These are phyloP conservation scores for Colletotrichum somersetense DNA, from an alignment of 2,329 filamentous ascomycete genomes.

Conservation along the genomic window DNA sequence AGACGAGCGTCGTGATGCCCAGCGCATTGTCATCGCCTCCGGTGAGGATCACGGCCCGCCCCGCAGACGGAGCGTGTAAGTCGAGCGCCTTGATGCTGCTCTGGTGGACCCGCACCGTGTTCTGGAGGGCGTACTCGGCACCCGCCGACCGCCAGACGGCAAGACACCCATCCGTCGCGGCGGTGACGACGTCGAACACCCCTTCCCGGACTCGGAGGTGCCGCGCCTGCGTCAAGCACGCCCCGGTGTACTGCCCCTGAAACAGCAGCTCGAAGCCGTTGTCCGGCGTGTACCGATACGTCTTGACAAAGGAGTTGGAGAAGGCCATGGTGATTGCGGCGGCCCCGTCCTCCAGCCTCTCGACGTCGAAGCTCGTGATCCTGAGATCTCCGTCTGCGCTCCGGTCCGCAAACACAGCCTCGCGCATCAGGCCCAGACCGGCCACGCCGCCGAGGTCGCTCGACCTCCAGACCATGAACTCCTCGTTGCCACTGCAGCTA, in stretches of 20 bases:
- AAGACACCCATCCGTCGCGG: conserved; percentile 85
- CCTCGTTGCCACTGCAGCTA: conserved; percentile 88
- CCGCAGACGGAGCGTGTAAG: conserved; percentile 50
- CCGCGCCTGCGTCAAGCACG: conserved; percentile 78
- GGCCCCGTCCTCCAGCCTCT: conserved; percentile 43
- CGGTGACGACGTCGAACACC: conserved; percentile 68
- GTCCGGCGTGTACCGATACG: conserved; percentile 62
- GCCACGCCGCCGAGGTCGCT: conserved; percentile 60
- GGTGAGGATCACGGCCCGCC: conserved; percentile 71
- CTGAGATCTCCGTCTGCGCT: conserved; percentile 75
- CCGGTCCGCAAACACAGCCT: conserved; percentile 66
- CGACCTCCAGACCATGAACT: conserved; percentile 88
- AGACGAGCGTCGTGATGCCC: conserved; percentile 63
- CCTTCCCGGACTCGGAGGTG: conserved; percentile 53
- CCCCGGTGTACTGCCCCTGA: conserved; percentile 73
- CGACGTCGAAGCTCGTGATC: conserved; percentile 82
- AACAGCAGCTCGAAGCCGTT: conserved; percentile 64
- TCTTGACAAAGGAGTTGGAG: conserved; percentile 85
- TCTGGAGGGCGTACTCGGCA: conserved; percentile 46
- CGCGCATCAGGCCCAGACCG: conserved; percentile 68
- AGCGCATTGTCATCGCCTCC: conserved; percentile 92
- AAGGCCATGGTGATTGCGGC: conserved; percentile 79
- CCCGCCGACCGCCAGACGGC: conserved; percentile 65
- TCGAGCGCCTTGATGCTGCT: conserved; percentile 80
- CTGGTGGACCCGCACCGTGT: conserved; percentile 74